Percentiles rank a stretch among this genome's conserved stretches.
Evolutionary conservation across 202 grass and related monocot species (phyloP).

Genomic region (Eragrostis tef): DNA sequence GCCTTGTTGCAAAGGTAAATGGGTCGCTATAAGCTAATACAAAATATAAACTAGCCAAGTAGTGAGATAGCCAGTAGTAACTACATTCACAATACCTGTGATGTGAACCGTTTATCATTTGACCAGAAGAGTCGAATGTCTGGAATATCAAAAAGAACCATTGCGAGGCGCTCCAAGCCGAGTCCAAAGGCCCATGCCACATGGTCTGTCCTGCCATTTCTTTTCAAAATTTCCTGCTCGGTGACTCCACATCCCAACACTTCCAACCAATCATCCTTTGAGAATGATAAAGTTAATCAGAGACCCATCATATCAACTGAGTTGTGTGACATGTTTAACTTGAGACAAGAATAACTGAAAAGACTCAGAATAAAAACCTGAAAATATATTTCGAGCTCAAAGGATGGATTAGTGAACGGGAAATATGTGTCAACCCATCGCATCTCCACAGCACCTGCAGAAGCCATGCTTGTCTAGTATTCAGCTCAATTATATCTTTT

Average conservation of each 20-base stretch:
- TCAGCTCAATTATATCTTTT: constrained; percentile 17
- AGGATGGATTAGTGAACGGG: constrained; percentile 96
- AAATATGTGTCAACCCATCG: constrained; percentile 99
- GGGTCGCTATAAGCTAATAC: not conserved
- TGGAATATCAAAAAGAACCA: constrained; percentile 98
- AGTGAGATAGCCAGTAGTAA: constrained; percentile 35
- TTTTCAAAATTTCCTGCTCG: constrained; percentile 82
- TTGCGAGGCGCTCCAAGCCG: constrained; percentile 84
- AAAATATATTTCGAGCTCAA: constrained; percentile 98
- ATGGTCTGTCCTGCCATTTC: constrained; percentile 75
- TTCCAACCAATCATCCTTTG: constrained; percentile 91
- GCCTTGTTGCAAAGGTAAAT: not conserved
- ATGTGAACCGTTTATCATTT: constrained; percentile 84
- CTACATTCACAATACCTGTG: constrained; percentile 63
- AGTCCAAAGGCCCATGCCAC: constrained; percentile 96
- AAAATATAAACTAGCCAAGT: not conserved
- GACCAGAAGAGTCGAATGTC: constrained; percentile 98
- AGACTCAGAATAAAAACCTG: constrained; percentile 60
- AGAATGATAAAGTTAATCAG: constrained; percentile 33
- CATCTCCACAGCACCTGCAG: constrained; percentile 91
- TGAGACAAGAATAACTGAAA: not conserved
- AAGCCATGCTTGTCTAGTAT: constrained; percentile 13
- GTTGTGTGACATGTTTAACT: constrained; percentile 22
- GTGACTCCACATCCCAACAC: constrained; percentile 96
- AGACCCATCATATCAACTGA: constrained; percentile 20